Base-by-base conservation (phyloP, 345 rosid genomes). In the Cochlearia excelsa region DNA sequence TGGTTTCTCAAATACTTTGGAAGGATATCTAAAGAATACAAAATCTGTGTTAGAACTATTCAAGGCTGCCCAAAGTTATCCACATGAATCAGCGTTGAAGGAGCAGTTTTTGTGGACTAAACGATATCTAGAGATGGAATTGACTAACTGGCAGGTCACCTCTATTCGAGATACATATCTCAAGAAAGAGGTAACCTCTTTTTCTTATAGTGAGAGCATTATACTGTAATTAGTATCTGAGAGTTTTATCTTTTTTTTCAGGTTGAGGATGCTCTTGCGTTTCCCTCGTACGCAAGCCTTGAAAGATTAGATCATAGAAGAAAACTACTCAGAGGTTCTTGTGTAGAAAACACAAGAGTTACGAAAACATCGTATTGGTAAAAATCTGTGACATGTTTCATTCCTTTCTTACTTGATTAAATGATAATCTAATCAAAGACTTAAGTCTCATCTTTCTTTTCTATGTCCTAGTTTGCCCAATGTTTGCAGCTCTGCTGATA, bases 321-420 rank as follows among this genome's bases (percentile, higher is more conserved):
- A 74, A 84, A 68, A 31, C 57, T 88, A 63, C 79, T 88, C 58
- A 71, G 72, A 64, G 81, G 74, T 29, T 79, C 51, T 27, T 56
- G 11, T 59, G 44, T 54, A 51, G 85, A 80, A 64, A 48, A 58
- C 62, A 69, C 70, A 3, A 73, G 83, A 67, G 67, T 79, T 47
- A 72, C 72, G 35, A 86, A 91, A 76, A 69, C 90, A 58, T 81
- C 88, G 9, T 78, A 68, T 51, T 2, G 87, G 96, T 91, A 82
- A 45, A 6, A 6, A 16, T 67, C 26, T 59, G 16, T 9, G 23
- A 16, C 23, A 16, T 48, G 16, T 48, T 7, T 31, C 49, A 29
- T 40, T 56, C 31, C n/a, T 41, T 40, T 9, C 37, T 41, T 34
- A 29, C 9, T 16, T 37, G 30, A 34, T 54, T 38, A 54, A 31